Evolutionary conservation across 164 flowering plant genomes (phyloP), one percentile per base, ranked within the genome.

Genomic region (Magnolia sinica): DNA sequence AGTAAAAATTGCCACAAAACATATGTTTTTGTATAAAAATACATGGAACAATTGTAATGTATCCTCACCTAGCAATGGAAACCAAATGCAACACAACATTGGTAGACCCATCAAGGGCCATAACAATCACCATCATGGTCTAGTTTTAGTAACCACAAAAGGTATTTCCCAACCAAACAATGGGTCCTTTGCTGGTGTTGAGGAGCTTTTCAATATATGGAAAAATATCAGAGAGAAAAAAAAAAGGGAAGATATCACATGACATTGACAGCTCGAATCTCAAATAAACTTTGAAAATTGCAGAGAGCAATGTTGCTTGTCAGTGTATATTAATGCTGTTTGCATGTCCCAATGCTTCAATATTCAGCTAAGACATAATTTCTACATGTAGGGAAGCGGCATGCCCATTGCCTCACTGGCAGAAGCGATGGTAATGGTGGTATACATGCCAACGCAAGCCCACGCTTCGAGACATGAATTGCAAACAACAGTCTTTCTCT

Each of bases 371-470:
- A 9, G 37, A 58, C 51, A 70, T 65, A 19, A 64, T 55, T 64
- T 71, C 10, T 81, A 96, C 99, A 98, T 96, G 82, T 88, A 92
- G 23, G 99, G 99, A 82, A 96, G 89, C 78, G 96, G 85, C 98
- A 96, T 96, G 76, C 99, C 99, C 98, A 96, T 86, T 29, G 90
- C 92, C 82, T 96, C 99, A 77, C 94, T 96, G 24, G 99, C 99
- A 83, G 95, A 91, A 68, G 99, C 99, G 98, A 96, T 96, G 13
- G 99, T 96, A 79, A 94, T 94, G 75, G 98, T 98, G 9, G 99
- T 96, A 74, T 94, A 96, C 99, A 96, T 96, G 73, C 99, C 99
- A 81, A 98, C 99, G 83, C 99, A 94, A 74, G 99, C 99, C 27
- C 99, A 98, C 13, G 99, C 99, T 51, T 98, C 99, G 49, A 98